Evolutionary conservation across 768 basidiomycete genomes (phyloP), one percentile per base, ranked within the genome.

Genomic region (Suillus clintonianus): DNA sequence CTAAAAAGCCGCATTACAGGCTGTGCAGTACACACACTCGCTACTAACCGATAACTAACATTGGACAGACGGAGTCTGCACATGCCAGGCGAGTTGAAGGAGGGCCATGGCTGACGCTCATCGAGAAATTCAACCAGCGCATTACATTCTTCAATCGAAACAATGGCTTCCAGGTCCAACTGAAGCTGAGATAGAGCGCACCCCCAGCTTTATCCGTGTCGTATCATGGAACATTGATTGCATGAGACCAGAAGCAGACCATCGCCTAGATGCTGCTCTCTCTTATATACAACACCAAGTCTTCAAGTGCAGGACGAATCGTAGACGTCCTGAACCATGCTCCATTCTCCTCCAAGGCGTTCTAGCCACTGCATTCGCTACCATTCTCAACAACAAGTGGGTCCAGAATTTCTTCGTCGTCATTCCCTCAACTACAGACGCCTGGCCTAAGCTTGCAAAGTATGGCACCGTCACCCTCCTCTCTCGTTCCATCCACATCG

Each of bases 151-250:
- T 17, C 15, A 39, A 19, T 56, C 37, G 24, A 56, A 56, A 39
- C 37, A 39, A 56, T 56, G 55, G 55, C 15, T 37, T 53, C 30
- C 51, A 53, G 32, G 32, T 53, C 51, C 30, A 32, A 53, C 5
- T 34, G 19, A 53, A 11, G 37, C n/a, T n/a, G n/a, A 53, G 51
- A 53, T 34, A 34, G 32, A 27, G 5, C 22, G 27, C 9, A 56
- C 70, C 60, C 79, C 81, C 34, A 59, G 75, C 41, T 73, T 72
- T 50, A 72, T 89, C 65, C 77, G 76, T 56, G 71, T 91, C 47
- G 73, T 89, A 65, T 85, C 87, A 27, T 91, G 89, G 88, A 89
- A 91, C 71, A 70, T 90, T 62, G 82, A 86, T 68, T 84, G 80
- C 68, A 64, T 69, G 43, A 71, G 71, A 34, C 62, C 69, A 0